Evolutionary conservation across 805 yeast genomes (phyloP).

Genomic region (Candida anglica): DNA sequence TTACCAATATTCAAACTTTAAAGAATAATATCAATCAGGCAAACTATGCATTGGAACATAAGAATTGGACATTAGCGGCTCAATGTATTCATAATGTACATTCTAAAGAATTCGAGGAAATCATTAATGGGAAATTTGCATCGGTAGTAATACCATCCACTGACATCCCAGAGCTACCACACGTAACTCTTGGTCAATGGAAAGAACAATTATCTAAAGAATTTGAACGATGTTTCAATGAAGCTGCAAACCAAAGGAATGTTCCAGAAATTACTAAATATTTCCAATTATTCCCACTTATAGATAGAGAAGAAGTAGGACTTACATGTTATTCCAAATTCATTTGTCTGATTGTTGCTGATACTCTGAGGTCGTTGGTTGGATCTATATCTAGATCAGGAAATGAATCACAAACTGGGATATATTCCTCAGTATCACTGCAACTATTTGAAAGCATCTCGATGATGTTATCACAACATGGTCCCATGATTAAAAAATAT

Average conservation of each 20-base stretch:
- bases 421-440: slow-evolving; percentile 56
- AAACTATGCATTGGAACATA: slow-evolving; percentile 60
- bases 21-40: slow-evolving; percentile 64
- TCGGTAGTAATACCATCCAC: slow-evolving; percentile 79
- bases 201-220: slow-evolving; percentile 50
- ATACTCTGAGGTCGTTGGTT: slow-evolving; percentile 68
- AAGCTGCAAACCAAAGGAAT: slow-evolving; percentile 63
- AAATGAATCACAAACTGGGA: slow-evolving; percentile 36
- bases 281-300: slow-evolving; percentile 84
- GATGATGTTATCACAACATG: slow-evolving; percentile 79
- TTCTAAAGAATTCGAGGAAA: slow-evolving; percentile 46
- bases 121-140: slow-evolving; percentile 66
- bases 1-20: slow-evolving; percentile 59
- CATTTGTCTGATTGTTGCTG: slow-evolving; percentile 78
- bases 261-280: slow-evolving; percentile 70
- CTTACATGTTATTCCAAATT: slow-evolving; percentile 79
- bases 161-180: slow-evolving; percentile 80
- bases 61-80: slow-evolving; percentile 79
- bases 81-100: slow-evolving; percentile 46
- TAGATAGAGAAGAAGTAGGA: slow-evolving; percentile 70
- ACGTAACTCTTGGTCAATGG: slow-evolving; percentile 53
- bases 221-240: slow-evolving; percentile 60
- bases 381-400: slow-evolving; percentile 24
- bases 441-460: slow-evolving; percentile 82
- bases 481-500: slow-evolving; percentile 67